These are phyloP conservation scores for Limnanthes douglasii DNA, from an alignment of 345 rosid species.

Conservation along the genomic window DNA sequence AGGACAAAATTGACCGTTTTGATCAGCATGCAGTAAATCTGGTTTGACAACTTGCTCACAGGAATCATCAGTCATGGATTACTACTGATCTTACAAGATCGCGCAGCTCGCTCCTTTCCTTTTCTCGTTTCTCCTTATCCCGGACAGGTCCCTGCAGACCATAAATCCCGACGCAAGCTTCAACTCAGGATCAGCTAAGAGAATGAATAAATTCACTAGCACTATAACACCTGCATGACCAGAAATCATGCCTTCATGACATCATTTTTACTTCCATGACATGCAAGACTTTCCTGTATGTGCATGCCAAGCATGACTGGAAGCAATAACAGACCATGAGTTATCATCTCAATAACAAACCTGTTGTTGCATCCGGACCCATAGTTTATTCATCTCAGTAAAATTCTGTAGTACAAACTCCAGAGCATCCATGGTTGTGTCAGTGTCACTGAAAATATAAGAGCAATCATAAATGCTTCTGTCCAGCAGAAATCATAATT, in stretches of 20 bases:
- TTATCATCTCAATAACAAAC: conserved; percentile 64
- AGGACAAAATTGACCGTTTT: conserved; percentile 12
- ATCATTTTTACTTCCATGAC: conserved; percentile 35
- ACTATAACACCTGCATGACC: conserved; percentile 74
- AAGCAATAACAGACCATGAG: too few species aligned
- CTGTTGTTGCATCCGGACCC: conserved; percentile 99
- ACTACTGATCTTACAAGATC: conserved; percentile 73
- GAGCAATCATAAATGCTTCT: too few species aligned
- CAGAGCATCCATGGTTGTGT: conserved; percentile 61
- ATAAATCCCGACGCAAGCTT: conserved; percentile 88
- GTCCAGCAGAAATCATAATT: too few species aligned
- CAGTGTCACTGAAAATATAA: conserved; percentile 94
- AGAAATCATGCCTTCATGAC: conserved; percentile 66
- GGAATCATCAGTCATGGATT: conserved; percentile 23
- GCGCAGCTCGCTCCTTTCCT: conserved; percentile 94
- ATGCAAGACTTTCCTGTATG: conserved; percentile 36
- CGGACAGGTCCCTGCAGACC: conserved; percentile 98
- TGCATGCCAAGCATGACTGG: conserved; percentile 57
- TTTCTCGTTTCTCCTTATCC: conserved; percentile 96
- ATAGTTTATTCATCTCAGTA: conserved; percentile 96
- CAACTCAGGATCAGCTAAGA: conserved; percentile 72
- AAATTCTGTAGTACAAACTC: conserved; percentile 92
- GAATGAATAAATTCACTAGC: conserved; percentile 59
- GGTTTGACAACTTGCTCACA: conserved; percentile 14
- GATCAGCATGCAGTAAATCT: conserved; percentile 11